These are phyloP conservation scores for Lotmaria passim DNA, from an alignment of 208 protist species.

Conservation along the genomic window DNA sequence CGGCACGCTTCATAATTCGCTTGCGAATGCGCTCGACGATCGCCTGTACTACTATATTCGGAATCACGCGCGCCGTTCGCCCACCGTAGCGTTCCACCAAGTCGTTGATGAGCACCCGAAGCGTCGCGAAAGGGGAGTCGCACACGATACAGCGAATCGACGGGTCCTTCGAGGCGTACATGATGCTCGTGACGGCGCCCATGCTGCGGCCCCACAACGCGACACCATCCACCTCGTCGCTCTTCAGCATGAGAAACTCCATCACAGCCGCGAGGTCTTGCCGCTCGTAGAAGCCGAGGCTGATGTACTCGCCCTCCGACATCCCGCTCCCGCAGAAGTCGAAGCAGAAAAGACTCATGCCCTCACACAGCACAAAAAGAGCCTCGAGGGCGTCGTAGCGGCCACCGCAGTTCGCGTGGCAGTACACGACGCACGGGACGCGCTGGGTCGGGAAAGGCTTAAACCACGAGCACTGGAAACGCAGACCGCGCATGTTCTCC, in stretches of 20 bases:
- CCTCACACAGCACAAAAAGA: conserved; percentile 78
- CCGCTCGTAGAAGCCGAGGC: conserved; percentile 95
- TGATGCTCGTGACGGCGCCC: conserved; percentile 95
- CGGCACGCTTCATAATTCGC: conserved; percentile 84
- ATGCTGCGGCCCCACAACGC: conserved; percentile 95
- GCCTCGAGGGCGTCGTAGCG: conserved; percentile 83
- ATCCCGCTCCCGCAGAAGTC: conserved; percentile 94
- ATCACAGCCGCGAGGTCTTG: conserved; percentile 92
- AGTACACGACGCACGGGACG: conserved; percentile 91
- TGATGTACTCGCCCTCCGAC: conserved; percentile 95
- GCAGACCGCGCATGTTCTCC: conserved; percentile 83
- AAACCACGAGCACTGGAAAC: conserved; percentile 86
- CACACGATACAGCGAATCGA: conserved; percentile 92
- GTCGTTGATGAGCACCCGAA: conserved; percentile 84
- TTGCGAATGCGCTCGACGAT: conserved; percentile 88
- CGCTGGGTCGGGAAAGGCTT: conserved; percentile 39
- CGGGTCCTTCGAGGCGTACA: conserved; percentile 93
- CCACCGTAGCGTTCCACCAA: conserved; percentile 68
- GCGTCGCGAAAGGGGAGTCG: conserved; percentile 93
- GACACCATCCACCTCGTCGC: conserved; percentile 72
- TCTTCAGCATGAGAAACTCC: conserved; percentile 73
- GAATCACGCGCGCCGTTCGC: conserved; percentile 60
- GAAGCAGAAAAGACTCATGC: conserved; percentile 92
- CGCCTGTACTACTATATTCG: conserved; percentile 71
- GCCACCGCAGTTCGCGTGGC: conserved; percentile 90